Percentiles rank a stretch among this genome's conserved stretches.
Conservation (phyloP, 73 alveolate species). For the Tetrahymena thermophila region DNA sequence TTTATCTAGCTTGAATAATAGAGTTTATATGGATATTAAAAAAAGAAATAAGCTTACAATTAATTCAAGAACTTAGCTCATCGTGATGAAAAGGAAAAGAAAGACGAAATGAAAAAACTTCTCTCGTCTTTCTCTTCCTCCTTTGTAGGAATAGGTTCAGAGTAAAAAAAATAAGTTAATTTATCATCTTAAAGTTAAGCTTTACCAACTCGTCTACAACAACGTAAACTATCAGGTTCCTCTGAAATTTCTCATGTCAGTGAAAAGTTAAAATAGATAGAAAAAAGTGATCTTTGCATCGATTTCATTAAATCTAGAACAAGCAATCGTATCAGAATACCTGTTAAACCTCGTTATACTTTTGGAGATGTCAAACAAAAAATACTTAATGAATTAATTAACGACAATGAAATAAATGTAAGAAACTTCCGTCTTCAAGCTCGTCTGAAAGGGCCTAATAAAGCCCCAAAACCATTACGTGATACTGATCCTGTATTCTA, state of each 20-base stretch:
- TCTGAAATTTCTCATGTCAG: neutral
- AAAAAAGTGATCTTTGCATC: neutral
- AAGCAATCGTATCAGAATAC: neutral
- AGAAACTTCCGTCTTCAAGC: neutral
- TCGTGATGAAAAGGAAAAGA: neutral
- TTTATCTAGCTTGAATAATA: neutral
- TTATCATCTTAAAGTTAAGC: neutral
- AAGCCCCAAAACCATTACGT: neutral
- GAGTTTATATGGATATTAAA: neutral
- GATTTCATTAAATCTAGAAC: neutral
- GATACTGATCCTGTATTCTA: neutral
- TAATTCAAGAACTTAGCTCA: neutral
- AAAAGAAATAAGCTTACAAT: neutral
- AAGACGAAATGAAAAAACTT: neutral
- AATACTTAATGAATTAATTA: neutral
- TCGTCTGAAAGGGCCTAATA: neutral
- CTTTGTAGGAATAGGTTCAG: neutral
- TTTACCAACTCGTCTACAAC: neutral
- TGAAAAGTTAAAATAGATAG: neutral
- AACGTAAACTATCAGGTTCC: neutral
- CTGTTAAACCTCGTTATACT: neutral
- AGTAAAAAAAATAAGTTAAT: neutral
- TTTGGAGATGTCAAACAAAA: neutral
- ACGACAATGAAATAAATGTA: neutral
- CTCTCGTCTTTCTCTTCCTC: neutral